Conservation (phyloP, 2,329 filamentous ascomycete species). For the Fusarium hostae region DNA sequence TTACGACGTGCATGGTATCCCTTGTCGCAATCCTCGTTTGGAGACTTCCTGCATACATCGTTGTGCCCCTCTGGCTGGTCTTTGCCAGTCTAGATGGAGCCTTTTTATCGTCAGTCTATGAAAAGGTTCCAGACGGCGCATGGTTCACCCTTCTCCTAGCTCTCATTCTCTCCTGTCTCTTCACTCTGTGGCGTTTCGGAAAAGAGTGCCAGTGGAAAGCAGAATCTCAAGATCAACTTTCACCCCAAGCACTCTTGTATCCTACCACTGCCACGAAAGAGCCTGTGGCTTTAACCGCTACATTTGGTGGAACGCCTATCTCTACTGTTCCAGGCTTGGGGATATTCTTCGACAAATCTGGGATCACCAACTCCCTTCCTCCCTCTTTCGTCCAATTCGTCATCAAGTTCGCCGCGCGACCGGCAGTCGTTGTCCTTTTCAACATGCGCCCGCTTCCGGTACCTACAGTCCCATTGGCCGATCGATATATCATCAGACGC, state of each 20-base stretch:
- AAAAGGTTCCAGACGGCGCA: not conserved
- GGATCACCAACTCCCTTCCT: not conserved
- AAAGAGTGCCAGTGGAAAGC: not conserved
- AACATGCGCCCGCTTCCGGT: not conserved
- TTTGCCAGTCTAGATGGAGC: not conserved
- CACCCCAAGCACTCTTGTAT: not conserved
- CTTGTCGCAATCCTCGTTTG: not conserved
- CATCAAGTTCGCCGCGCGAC: not conserved
- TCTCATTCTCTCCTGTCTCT: not conserved
- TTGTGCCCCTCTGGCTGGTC: not conserved
- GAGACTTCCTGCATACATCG: not conserved
- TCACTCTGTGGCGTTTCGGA: not conserved
- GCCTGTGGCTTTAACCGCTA: not conserved
- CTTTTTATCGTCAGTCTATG: not conserved
- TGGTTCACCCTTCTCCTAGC: not conserved
- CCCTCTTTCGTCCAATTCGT: not conserved
- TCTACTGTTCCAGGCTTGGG: not conserved
- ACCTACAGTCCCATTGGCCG: not conserved
- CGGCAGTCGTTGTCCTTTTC: not conserved
- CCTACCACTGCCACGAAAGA: not conserved
- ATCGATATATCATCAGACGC: not conserved
- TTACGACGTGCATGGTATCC: not conserved
- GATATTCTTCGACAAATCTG: not conserved
- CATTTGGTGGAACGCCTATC: not conserved
- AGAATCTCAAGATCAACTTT: not conserved